Base-by-base conservation (phyloP, 2,329 filamentous ascomycete genomes). In the Colletotrichum sp. region DNA sequence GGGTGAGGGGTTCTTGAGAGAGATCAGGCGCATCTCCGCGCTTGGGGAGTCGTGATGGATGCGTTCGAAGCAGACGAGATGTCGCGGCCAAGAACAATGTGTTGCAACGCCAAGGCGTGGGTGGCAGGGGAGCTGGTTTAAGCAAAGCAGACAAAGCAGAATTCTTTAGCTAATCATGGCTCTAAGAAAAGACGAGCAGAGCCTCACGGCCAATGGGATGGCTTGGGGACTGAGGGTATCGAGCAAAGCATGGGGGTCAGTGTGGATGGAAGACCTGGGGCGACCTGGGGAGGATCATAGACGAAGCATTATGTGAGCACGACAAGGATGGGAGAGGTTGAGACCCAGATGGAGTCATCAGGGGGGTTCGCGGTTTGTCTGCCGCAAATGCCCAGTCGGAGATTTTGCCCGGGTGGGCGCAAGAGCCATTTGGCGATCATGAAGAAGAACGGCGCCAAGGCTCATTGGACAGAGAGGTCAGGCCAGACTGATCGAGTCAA, bases 1-100 rank as follows among this genome's bases (percentile, higher is more conserved):
- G 71, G 65, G 66, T 63, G 58, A 55, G 65, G 69, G 71, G 28
- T 66, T 58, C 21, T 66, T n/a, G 56, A 9, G 12, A 28, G 69
- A 73, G n/a, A 73, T 59, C 32, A 75, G 73, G 69, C 56, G 43
- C 56, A 63, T 26, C 55, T 69, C 62, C 48, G 34, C 55, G 43
- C 18, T 43, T 66, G 30, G 69, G 32, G 63, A 71, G 38, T 56
- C n/a, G 32, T 56, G 43, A 73, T 72, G 73, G 63, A 63, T 73
- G 69, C 69, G 63, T 73, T 68, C 62, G 73, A 63, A 62, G 63
- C 69, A 73, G 28, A 34, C 55, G 28, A 75, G 69, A 75, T 62
- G 73, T 72, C 73, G 63, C 71, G 56, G 62, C 38, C 69, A 67
- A 63, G 55, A 72, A 68, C 38, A 58, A 63, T 52, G 63, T 75